A percentile compares a stretch with the other conserved stretches of the same genome.
Evolutionary conservation across 106 monocot species (phyloP).

Genomic region (Acorus calamus): DNA sequence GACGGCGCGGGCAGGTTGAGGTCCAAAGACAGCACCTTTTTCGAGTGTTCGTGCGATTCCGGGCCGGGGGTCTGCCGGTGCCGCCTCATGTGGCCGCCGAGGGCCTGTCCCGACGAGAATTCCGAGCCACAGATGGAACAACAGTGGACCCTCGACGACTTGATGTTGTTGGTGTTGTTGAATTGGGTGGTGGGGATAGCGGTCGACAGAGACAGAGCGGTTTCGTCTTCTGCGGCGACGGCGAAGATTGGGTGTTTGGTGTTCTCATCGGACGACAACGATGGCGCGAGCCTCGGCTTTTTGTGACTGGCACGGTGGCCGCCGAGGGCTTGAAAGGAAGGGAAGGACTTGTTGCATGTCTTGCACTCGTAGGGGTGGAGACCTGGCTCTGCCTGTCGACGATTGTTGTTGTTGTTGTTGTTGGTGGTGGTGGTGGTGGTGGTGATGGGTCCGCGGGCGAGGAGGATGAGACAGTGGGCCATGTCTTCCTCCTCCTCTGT

Average conservation of each 20-base stretch:
- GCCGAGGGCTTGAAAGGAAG: background rate
- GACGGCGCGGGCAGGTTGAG: slow-evolving; percentile 30
- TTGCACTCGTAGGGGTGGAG: background rate
- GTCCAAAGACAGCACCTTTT: slow-evolving; percentile 21
- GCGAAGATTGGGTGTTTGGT: no score
- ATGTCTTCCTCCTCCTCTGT: slow-evolving; percentile 20
- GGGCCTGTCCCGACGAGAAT: slow-evolving; percentile 38
- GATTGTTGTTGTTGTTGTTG: background rate
- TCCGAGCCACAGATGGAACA: slow-evolving; percentile 37
- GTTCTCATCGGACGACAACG: no score
- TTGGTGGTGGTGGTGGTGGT: no score
- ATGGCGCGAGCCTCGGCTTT: background rate
- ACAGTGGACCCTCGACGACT: slow-evolving; percentile 19
- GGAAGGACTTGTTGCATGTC: background rate
- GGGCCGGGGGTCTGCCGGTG: slow-evolving; percentile 14
- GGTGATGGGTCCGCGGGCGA: slow-evolving; percentile 1
- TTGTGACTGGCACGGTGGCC: background rate
- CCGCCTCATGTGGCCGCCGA: slow-evolving; percentile 48
- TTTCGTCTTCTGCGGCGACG: no score
- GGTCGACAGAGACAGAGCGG: no score
- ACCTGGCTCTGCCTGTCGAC: no score
- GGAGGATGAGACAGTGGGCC: slow-evolving; percentile 22
- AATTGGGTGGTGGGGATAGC: no score
- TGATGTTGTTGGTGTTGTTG: no score
- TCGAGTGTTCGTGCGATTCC: background rate